Percentiles rank a stretch among this genome's conserved stretches.
Conservation (phyloP, 2,329 filamentous ascomycete species). For the Diaporthe nobilis region DNA sequence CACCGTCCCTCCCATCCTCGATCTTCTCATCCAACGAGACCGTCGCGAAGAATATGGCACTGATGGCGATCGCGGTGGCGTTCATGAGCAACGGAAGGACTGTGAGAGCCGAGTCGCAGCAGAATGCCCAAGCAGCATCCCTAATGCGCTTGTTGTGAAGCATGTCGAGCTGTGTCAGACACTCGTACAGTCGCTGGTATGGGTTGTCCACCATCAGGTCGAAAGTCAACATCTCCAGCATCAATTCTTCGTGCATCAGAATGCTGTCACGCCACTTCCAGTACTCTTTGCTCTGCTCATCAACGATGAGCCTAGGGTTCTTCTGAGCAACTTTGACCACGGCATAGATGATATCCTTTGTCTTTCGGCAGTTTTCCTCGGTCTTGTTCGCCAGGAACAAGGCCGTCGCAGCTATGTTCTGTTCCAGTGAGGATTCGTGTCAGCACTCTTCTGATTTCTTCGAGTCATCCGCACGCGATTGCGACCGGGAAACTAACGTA, state of each 20-base stretch:
- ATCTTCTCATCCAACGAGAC: slow-evolving; percentile 81
- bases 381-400: slow-evolving; percentile 97
- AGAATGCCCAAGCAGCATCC: slow-evolving; percentile 92
- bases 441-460: background rate
- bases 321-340: slow-evolving; percentile 97
- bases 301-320: slow-evolving; percentile 88
- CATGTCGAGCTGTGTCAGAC: slow-evolving; percentile 79
- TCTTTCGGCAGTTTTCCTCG: slow-evolving; percentile 96
- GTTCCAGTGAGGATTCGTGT: slow-evolving; percentile 28
- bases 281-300: slow-evolving; percentile 98
- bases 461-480: background rate
- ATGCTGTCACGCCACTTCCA: slow-evolving; percentile 98
- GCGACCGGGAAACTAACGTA: slow-evolving; percentile 73
- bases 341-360: slow-evolving; percentile 93
- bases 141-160: slow-evolving; percentile 86
- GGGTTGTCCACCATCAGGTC: slow-evolving; percentile 93
- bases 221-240: slow-evolving; percentile 93
- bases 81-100: slow-evolving; percentile 86
- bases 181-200: slow-evolving; percentile 86
- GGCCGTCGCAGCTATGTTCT: slow-evolving; percentile 89
- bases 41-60: slow-evolving; percentile 88
- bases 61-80: slow-evolving; percentile 85
- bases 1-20: slow-evolving; percentile 77
- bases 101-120: slow-evolving; percentile 91
- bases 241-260: slow-evolving; percentile 89